A percentile compares a stretch with the other conserved stretches of the same genome.
Evolutionary conservation across 306 rosid species (phyloP).

Genomic region (Cucurbita maxima): DNA sequence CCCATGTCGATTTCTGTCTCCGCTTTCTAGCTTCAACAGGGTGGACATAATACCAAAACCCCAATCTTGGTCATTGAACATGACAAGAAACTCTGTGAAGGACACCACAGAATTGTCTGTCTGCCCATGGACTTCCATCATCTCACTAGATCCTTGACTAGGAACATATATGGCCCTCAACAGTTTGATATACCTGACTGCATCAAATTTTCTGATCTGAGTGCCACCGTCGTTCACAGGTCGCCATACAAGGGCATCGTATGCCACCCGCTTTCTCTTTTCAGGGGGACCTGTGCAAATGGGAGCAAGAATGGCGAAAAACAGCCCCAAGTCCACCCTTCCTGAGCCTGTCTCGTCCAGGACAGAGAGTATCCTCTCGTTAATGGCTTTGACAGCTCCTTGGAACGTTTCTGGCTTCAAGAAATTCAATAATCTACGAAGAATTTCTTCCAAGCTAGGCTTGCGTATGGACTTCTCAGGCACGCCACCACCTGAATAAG

Average conservation of each 20-base stretch:
- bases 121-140: constrained; percentile 67
- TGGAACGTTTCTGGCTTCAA: constrained; percentile 92
- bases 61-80: constrained; percentile 90
- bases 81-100: constrained; percentile 61
- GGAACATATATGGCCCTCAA: constrained; percentile 76
- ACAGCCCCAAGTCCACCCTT: constrained; percentile 85
- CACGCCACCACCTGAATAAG: constrained; percentile 73
- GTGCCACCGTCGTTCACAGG: constrained; percentile 75
- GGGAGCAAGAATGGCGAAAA: constrained; percentile 83
- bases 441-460: constrained; percentile 80
- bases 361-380: constrained; percentile 81
- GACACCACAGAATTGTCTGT: constrained; percentile 54
- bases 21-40: constrained; percentile 67
- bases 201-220: constrained; percentile 51
- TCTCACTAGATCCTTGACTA: constrained; percentile 51
- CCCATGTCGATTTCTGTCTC: constrained; percentile 90
- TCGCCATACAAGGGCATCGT: constrained; percentile 90
- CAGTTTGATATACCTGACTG: constrained; percentile 46
- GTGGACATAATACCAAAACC: constrained; percentile 91
- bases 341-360: constrained; percentile 70
- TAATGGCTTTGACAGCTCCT: constrained; percentile 88
- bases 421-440: constrained; percentile 58
- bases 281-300: constrained; percentile 70
- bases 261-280: constrained; percentile 75
- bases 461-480: constrained; percentile 87